These are phyloP conservation scores for Xanthoceras sorbifolium DNA, from an alignment of 345 rosid genomes.

Conservation along the genomic window DNA sequence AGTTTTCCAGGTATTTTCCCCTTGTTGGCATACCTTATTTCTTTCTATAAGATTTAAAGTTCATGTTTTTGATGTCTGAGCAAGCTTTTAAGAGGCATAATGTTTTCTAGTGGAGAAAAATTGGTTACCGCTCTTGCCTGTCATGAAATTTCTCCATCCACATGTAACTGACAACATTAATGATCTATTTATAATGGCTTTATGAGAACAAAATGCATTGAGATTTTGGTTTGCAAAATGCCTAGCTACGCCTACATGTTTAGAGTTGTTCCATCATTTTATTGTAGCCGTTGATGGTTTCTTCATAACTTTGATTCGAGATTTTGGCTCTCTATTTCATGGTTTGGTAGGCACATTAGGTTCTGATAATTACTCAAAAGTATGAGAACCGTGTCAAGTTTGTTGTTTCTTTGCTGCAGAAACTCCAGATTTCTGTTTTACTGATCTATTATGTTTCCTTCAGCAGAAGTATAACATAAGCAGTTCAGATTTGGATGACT, in stretches of 20 bases:
- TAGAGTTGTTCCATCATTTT: background rate
- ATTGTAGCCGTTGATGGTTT: background rate
- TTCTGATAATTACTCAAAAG: background rate
- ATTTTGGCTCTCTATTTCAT: background rate
- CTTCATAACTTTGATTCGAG: background rate
- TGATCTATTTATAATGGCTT: slow-evolving; percentile 1
- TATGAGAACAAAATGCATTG: background rate
- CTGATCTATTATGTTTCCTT: slow-evolving; percentile 19
- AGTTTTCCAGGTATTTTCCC: slow-evolving; percentile 58
- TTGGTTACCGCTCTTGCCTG: background rate
- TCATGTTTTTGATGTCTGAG: background rate
- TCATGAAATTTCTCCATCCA: background rate
- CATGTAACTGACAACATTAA: background rate
- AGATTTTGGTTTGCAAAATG: background rate
- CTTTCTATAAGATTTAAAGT: slow-evolving; percentile 2
- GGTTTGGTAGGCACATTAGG: background rate
- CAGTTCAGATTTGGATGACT: slow-evolving; percentile 53
- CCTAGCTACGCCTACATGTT: background rate
- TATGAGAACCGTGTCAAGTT: background rate
- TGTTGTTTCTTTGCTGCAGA: slow-evolving; percentile 12
- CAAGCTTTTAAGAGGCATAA: background rate
- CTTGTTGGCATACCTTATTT: slow-evolving; percentile 5
- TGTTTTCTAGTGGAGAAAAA: background rate
- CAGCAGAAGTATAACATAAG: slow-evolving; percentile 61
- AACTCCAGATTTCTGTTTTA: slow-evolving; percentile 16